Evolutionary conservation across 2,329 filamentous ascomycete species (phyloP), one percentile per base, ranked within the genome.

Genomic region (Neopestalotiopsis sp.): DNA sequence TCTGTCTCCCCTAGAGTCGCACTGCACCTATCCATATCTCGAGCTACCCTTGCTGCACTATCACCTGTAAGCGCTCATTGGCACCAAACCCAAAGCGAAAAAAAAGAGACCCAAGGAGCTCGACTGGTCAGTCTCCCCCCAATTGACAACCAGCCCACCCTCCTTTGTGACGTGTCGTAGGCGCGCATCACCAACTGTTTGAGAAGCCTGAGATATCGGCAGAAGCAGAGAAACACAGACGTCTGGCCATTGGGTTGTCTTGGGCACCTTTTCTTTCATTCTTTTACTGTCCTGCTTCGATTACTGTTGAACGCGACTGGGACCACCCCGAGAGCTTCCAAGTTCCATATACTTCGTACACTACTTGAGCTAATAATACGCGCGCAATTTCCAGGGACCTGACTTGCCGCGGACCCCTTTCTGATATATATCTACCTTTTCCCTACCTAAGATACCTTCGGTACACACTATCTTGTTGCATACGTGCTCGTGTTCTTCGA

Each of bases 121-220:
- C 70, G 71, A 71, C 71, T 74, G 76, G 75, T 76, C 73, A 76
- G 74, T 76, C 70, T 70, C 67, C 60, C 34, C 57, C 57, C 45
- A 69, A 68, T 69, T 71, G 70, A 71, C 68, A 72, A 28, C 70
- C 68, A 71, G 67, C 71, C 66, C 70, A 71, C 74, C 72, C 74
- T 71, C 70, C 73, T 75, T 73, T 75, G 74, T 77, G 75, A 78
- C 76, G 74, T 75, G 76, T 77, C 74, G 72, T 66, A 67, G 71
- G 30, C 64, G 67, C 72, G 71, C 71, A 74, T 74, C 69, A 74
- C 65, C 70, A 59, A 68, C 66, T 67, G 68, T 64, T 64, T 24
- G 28, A 64, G 34, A 38, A 10, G 42, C 63, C 68, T 69, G 57
- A 66, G 75, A 70, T 69, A 75, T 76, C 71, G 71, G 70, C 67